These are phyloP conservation scores for Aspergillus sp. DNA, from an alignment of 2,329 filamentous ascomycete genomes.

Conservation along the genomic window DNA sequence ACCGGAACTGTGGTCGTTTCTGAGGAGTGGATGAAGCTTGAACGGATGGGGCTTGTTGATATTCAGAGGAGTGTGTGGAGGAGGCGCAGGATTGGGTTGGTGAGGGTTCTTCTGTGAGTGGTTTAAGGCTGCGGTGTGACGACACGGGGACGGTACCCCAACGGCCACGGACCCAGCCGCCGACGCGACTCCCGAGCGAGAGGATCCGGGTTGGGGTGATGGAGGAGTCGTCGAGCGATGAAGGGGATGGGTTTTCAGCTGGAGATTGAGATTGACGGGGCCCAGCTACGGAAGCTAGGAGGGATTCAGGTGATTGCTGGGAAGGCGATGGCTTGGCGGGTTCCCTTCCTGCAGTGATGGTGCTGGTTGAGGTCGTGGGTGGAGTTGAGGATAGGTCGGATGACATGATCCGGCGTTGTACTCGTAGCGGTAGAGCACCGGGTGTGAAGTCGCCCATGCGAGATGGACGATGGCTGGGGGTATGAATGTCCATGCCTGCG, in stretches of 20 bases:
- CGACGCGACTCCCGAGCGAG: constrained; percentile 55
- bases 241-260: constrained; percentile 21
- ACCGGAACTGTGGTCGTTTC: constrained; percentile 18
- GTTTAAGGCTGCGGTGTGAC: constrained; percentile 3
- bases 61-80: constrained; percentile 55
- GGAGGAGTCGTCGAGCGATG: constrained; percentile 23
- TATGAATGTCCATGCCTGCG: constrained; percentile 85
- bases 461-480: constrained; percentile 70
- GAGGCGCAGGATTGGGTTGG: constrained; percentile 16
- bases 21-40: constrained; percentile 36
- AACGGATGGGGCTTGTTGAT: constrained; percentile 61
- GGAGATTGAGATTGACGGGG: constrained; percentile 13
- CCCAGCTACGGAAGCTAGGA: constrained; percentile 40
- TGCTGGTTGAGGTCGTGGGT: constrained; percentile 39
- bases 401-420: constrained; percentile 49
- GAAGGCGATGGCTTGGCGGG: constrained; percentile 21
- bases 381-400: constrained; percentile 41
- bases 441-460: constrained; percentile 63
- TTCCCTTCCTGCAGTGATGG: constrained; percentile 34
- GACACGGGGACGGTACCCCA: constrained; percentile 57
- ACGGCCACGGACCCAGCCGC: constrained; percentile 64
- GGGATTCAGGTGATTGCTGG: constrained; percentile 29
- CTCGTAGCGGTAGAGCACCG: constrained; percentile 40
- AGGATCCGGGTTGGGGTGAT: constrained; percentile 25
- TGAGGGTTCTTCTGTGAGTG: constrained; percentile 9